Evolutionary conservation across 192 early-diverging fungal species (phyloP).

Genomic region (Spizellomyces sp.): DNA sequence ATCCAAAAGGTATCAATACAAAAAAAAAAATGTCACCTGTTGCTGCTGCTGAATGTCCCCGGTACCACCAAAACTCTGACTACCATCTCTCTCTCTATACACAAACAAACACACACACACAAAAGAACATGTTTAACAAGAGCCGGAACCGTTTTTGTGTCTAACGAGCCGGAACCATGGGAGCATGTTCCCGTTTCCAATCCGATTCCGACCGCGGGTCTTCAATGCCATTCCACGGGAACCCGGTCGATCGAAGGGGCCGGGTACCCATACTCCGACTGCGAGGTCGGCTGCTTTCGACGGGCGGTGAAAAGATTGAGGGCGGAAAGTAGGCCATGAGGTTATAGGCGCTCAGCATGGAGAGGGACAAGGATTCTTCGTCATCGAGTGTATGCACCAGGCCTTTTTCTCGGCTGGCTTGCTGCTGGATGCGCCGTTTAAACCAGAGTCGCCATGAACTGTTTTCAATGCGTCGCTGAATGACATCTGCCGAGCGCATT

Average conservation of each 20-base stretch:
- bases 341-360: conserved; percentile 23
- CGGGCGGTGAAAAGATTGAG: conserved; percentile 23
- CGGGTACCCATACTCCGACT: conserved; percentile 24
- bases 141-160: no score
- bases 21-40: no score
- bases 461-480: conserved; percentile 46
- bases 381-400: not conserved
- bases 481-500: conserved; percentile 30
- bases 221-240: not conserved
- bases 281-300: conserved; percentile 1
- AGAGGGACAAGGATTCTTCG: not conserved
- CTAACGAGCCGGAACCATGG: not conserved
- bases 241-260: not conserved
- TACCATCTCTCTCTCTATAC: no score
- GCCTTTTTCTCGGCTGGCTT: not conserved
- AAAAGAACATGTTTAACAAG: no score
- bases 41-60: no score
- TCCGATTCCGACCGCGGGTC: not conserved
- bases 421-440: conserved; percentile 40
- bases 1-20: no score
- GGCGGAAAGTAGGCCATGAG: conserved; percentile 21
- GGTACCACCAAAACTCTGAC: no score
- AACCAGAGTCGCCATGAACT: conserved; percentile 53
- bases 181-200: not conserved
- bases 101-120: no score